phyloP scores from a whole-genome alignment of 2,329 filamentous ascomycete species.

The Drechslerella stenobrocha region DNA sequence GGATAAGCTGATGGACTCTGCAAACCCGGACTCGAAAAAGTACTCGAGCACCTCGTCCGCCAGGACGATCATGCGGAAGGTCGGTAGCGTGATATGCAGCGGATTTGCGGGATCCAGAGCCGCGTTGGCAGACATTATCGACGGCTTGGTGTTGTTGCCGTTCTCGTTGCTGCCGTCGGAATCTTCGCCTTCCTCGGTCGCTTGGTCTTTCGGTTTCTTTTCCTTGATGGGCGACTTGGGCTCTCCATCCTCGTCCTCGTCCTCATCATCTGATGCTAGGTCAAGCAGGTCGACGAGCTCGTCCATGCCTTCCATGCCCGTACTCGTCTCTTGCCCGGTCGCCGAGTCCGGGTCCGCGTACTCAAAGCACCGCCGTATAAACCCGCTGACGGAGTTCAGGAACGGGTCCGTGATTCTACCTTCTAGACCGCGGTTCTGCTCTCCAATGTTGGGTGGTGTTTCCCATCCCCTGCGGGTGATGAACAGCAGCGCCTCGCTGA shows the following conservation, averaged over 20 bases:
- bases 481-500: slow-evolving; percentile 91
- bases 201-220: slow-evolving; percentile 50
- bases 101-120: slow-evolving; percentile 91
- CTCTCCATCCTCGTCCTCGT: slow-evolving; percentile 11
- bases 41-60: slow-evolving; percentile 94
- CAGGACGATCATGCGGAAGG: slow-evolving; percentile 97
- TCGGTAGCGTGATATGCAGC: slow-evolving; percentile 91
- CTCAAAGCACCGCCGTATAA: slow-evolving; percentile 94
- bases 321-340: slow-evolving; percentile 63
- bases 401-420: slow-evolving; percentile 78
- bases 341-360: slow-evolving; percentile 86
- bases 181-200: not conserved
- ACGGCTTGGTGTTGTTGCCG: slow-evolving; percentile 59
- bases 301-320: slow-evolving; percentile 56
- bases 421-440: slow-evolving; percentile 52
- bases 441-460: slow-evolving; percentile 62
- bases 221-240: slow-evolving; percentile 44
- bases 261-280: slow-evolving; percentile 53
- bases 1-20: slow-evolving; percentile 85
- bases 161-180: slow-evolving; percentile 48
- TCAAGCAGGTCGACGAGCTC: slow-evolving; percentile 58
- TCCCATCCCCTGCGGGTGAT: slow-evolving; percentile 85
- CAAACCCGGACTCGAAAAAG: slow-evolving; percentile 96
- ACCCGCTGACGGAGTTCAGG: slow-evolving; percentile 87
- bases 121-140: slow-evolving; percentile 75